Conservation (phyloP, 768 basidiomycete species). For the Tylopilus felleus region DNA sequence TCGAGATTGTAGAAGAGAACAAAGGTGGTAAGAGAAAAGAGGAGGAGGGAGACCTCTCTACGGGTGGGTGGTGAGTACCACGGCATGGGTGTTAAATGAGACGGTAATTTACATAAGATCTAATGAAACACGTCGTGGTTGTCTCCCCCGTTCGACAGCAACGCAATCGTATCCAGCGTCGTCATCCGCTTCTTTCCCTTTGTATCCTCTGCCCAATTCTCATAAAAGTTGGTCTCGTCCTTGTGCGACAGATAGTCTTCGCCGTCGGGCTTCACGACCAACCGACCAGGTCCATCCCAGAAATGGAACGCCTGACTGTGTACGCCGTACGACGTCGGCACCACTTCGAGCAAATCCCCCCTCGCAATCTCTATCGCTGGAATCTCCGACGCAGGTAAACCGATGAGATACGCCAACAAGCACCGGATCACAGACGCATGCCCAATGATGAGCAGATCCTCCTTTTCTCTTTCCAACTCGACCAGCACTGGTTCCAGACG, state of each 20-base stretch:
- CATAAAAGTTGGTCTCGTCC: constrained; percentile 80
- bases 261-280: constrained; percentile 37
- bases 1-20: constrained; percentile 75
- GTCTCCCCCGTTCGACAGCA: constrained; percentile 17
- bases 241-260: constrained; percentile 35
- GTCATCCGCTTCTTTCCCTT: constrained; percentile 51
- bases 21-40: constrained; percentile 64
- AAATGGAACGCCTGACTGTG: constrained; percentile 88
- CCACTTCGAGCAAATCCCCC: constrained; percentile 93
- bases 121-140: constrained; percentile 6
- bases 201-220: constrained; percentile 82
- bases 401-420: constrained; percentile 88
- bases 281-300: constrained; percentile 83
- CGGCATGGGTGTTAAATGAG: constrained; percentile 36
- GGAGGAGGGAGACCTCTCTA: constrained; percentile 67
- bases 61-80: constrained; percentile 68
- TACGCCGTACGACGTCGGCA: constrained; percentile 87
- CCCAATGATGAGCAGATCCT: constrained; percentile 94
- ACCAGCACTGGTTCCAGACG: constrained; percentile 91
- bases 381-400: constrained; percentile 92
- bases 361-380: constrained; percentile 97
- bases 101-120: not conserved
- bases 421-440: constrained; percentile 98
- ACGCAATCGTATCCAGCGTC: constrained; percentile 29
- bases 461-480: constrained; percentile 90